Evolutionary conservation across 257 asterid species (phyloP).

Genomic region (Jasminum sambac): DNA sequence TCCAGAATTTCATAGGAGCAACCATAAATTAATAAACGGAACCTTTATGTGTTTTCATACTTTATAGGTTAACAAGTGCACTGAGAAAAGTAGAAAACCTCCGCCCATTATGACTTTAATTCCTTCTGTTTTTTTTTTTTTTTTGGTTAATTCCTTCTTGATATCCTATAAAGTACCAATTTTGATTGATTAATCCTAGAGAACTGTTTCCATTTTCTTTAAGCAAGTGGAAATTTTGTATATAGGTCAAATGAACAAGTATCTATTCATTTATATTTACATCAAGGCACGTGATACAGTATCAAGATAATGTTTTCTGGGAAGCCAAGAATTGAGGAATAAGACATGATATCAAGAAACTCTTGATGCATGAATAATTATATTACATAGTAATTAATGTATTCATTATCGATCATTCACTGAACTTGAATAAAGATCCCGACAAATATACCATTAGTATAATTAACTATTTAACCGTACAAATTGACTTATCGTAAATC

Average conservation of each 20-base stretch:
- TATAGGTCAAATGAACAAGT: conserved; percentile 1
- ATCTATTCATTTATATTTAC: not conserved
- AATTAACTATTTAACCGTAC: too few species aligned
- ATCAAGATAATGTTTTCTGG: not conserved
- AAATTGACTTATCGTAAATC: too few species aligned
- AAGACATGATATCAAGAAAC: not conserved
- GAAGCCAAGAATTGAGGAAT: not conserved
- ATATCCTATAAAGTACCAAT: not conserved
- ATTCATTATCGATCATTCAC: not conserved
- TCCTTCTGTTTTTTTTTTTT: too few species aligned
- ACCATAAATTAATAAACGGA: not conserved
- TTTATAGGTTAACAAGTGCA: not conserved
- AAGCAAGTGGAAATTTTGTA: not conserved
- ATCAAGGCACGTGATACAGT: not conserved
- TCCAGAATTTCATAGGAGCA: not conserved
- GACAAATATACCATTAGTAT: too few species aligned
- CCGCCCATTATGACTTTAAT: not conserved
- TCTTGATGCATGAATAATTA: not conserved
- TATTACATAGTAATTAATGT: not conserved
- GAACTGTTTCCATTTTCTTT: not conserved
- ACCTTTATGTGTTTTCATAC: not conserved
- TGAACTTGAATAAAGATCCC: too few species aligned
- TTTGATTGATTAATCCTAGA: not conserved
- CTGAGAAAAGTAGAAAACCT: not conserved
- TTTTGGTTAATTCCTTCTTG: not conserved